Evolutionary conservation across 768 basidiomycete genomes (phyloP).

Genomic region (Strobilomyces confusus): DNA sequence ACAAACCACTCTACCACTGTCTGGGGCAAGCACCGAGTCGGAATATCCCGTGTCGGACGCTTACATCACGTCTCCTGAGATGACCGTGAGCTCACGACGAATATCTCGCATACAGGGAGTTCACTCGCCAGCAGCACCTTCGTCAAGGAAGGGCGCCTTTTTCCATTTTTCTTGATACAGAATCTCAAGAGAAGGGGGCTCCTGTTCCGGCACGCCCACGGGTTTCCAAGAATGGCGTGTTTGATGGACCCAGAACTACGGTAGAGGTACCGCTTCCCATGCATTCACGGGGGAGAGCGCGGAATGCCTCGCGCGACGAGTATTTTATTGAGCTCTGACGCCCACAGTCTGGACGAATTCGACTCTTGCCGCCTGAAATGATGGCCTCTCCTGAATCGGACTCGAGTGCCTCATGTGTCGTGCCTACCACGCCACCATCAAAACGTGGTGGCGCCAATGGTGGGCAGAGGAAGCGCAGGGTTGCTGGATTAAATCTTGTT

Average conservation of each 20-base stretch:
- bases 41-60: constrained; percentile 15
- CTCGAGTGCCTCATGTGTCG: constrained; percentile 17
- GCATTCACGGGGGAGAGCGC: background rate
- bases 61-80: constrained; percentile 19
- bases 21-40: constrained; percentile 15
- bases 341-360: constrained; percentile 29
- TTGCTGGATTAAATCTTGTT: constrained; percentile 1
- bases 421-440: background rate
- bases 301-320: constrained; percentile 10
- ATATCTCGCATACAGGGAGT: constrained; percentile 39
- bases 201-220: background rate
- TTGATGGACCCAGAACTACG: constrained; percentile 15
- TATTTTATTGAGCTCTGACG: constrained; percentile 12
- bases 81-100: constrained; percentile 18
- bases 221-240: constrained; percentile 1
- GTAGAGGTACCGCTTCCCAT: constrained; percentile 9
- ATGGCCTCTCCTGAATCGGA: constrained; percentile 20
- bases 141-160: constrained; percentile 10
- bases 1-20: constrained; percentile 4
- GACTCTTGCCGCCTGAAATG: constrained; percentile 26
- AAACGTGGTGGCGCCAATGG: constrained; percentile 10
- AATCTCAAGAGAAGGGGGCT: background rate
- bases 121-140: constrained; percentile 25
- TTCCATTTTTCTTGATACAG: background rate
- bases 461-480: constrained; percentile 6